Evolutionary conservation across 257 asterid genomes (phyloP).

Genomic region (Solanum lignicaule): DNA sequence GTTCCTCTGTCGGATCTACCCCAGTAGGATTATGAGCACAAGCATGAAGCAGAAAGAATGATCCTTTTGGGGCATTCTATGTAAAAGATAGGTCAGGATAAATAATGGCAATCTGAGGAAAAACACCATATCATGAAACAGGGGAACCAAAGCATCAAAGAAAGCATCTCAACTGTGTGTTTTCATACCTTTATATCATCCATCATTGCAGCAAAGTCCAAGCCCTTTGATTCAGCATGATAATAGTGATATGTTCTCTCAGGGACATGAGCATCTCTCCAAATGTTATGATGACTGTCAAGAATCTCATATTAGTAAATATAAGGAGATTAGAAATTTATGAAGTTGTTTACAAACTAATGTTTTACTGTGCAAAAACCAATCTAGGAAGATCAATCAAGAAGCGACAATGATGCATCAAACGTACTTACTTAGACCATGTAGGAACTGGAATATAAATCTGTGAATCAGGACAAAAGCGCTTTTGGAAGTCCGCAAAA

Average conservation of each 20-base stretch:
- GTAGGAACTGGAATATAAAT: constrained; percentile 90
- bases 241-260: constrained; percentile 81
- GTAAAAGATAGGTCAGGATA: not conserved
- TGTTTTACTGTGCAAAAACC: not conserved
- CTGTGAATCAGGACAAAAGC: constrained; percentile 80
- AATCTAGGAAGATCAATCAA: not conserved
- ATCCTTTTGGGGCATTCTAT: constrained; percentile 90
- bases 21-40: constrained; percentile 99
- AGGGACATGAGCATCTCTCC: constrained; percentile 95
- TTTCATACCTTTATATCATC: constrained; percentile 70
- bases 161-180: not conserved
- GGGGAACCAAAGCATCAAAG: not conserved
- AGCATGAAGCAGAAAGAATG: constrained; percentile 94
- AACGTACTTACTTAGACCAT: constrained; percentile 80
- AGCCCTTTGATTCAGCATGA: constrained; percentile 80
- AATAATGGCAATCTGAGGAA: not conserved
- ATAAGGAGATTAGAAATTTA: not conserved
- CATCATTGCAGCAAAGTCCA: constrained; percentile 75
- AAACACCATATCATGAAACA: not conserved
- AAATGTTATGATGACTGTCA: constrained; percentile 93
- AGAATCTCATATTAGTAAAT: constrained; percentile 7
- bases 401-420: not conserved
- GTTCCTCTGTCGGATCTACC: constrained; percentile 96
- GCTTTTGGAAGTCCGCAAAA: constrained; percentile 93
- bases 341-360: not conserved